These are phyloP conservation scores for Gautieria morchelliformis DNA, from an alignment of 768 basidiomycete genomes.

Conservation along the genomic window DNA sequence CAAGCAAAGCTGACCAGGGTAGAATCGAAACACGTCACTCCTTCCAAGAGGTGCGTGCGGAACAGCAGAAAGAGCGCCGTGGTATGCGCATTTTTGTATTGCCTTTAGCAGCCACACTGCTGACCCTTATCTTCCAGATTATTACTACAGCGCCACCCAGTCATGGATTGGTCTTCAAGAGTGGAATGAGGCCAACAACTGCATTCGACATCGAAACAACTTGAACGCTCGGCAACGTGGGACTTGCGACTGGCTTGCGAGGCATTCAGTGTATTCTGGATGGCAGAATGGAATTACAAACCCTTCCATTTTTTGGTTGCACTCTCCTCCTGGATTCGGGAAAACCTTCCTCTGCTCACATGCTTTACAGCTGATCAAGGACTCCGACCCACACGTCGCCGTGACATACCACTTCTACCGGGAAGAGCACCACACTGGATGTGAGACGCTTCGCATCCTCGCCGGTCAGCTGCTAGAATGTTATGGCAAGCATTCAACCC, in stretches of 20 bases:
- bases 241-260: neutral
- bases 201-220: neutral
- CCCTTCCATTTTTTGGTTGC: neutral
- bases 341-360: neutral
- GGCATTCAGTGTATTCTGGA: neutral
- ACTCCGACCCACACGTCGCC: neutral
- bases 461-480: neutral
- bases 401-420: neutral
- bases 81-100: neutral
- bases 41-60: too few relatives aligned
- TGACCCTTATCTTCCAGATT: neutral
- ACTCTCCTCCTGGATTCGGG: neutral
- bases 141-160: neutral
- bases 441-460: neutral
- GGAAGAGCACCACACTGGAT: neutral
- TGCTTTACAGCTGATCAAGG: neutral
- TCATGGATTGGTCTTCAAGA: neutral
- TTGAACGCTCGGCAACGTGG: neutral
- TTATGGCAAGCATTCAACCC: neutral
- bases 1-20: neutral
- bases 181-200: neutral
- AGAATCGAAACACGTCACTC: neutral
- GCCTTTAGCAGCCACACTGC: neutral
- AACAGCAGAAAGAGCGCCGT: neutral
- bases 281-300: neutral